Conservation (phyloP, 2,329 filamentous ascomycete genomes). For the Trematosphaeria pertusa region DNA sequence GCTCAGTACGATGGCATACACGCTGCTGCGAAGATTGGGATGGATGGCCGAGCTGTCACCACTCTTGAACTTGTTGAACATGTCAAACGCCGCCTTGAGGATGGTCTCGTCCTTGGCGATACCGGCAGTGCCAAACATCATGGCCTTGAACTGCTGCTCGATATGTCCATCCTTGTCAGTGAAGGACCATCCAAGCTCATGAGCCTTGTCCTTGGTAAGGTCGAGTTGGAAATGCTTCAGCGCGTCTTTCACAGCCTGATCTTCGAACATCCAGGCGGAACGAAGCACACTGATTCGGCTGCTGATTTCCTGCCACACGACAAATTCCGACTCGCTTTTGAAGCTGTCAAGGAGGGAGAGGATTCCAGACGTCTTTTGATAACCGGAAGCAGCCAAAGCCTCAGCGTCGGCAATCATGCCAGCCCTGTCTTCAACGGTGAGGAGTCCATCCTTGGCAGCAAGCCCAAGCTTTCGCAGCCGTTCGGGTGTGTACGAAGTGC, state of each 20-base stretch:
- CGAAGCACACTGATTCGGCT: conserved; percentile 80
- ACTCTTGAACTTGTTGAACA: conserved; percentile 83
- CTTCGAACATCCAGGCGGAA: conserved; percentile 87
- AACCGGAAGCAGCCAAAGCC: conserved; percentile 86
- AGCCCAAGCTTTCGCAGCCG: conserved; percentile 86
- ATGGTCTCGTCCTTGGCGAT: conserved; percentile 79
- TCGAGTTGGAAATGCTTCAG: conserved; percentile 84
- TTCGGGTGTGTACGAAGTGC: conserved; percentile 84
- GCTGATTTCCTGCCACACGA: conserved; percentile 94
- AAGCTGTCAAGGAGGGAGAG: conserved; percentile 86
- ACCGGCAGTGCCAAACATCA: conserved; percentile 87
- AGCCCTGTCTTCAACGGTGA: conserved; percentile 88
- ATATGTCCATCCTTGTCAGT: conserved; percentile 85
- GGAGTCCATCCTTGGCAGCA: conserved; percentile 79
- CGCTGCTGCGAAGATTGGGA: conserved; percentile 86
- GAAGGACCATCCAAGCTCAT: conserved; percentile 89
- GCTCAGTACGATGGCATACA: conserved; percentile 84
- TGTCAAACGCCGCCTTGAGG: conserved; percentile 81
- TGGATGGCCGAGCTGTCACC: conserved; percentile 85
- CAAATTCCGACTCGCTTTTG: conserved; percentile 80
- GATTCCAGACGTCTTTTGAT: conserved; percentile 90
- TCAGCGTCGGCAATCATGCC: conserved; percentile 93
- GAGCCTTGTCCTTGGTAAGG: conserved; percentile 78
- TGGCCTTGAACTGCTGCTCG: conserved; percentile 90
- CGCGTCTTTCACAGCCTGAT: conserved; percentile 73